Evolutionary conservation across 2,329 filamentous ascomycete species (phyloP).

Genomic region (Trichoderma sp.): DNA sequence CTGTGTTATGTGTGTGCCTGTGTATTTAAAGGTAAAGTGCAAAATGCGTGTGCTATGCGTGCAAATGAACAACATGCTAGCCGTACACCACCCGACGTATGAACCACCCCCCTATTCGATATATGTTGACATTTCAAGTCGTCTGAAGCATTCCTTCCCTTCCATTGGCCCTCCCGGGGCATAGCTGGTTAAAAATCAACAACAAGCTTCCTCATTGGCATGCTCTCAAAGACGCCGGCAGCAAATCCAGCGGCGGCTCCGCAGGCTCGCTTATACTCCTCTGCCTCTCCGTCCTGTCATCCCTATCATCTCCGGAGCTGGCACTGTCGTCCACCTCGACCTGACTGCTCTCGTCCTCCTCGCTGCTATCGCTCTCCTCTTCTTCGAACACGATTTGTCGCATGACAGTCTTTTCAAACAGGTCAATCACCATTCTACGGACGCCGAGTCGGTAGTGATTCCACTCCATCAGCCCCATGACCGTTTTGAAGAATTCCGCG

Average conservation of each 20-base stretch:
- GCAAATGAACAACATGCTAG: neutral
- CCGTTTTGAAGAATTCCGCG: slow-evolving; percentile 75
- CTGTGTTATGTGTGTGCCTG: neutral
- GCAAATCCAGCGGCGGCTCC: slow-evolving; percentile 34
- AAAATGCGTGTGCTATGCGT: neutral
- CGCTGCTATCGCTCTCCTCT: slow-evolving; percentile 50
- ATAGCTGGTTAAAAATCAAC: neutral
- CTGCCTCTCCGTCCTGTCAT: slow-evolving; percentile 56
- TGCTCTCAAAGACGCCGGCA: slow-evolving; percentile 35
- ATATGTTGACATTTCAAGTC: neutral
- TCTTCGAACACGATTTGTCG: slow-evolving; percentile 71
- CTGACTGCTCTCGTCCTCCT: slow-evolving; percentile 21
- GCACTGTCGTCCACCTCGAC: slow-evolving; percentile 57
- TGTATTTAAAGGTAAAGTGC: neutral
- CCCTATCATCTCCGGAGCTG: slow-evolving; percentile 50
- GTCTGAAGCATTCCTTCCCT: neutral
- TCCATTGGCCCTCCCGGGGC: neutral
- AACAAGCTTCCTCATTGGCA: slow-evolving; percentile 25
- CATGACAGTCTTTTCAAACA: slow-evolving; percentile 90
- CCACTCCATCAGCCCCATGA: slow-evolving; percentile 79
- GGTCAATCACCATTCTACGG: slow-evolving; percentile 83
- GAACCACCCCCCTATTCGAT: neutral
- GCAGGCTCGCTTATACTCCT: slow-evolving; percentile 49
- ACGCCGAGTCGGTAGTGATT: slow-evolving; percentile 87
- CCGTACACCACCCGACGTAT: neutral